Evolutionary conservation across 805 yeast genomes (phyloP), one percentile per base, ranked within the genome.

Genomic region (Saturnispora gosingensis): DNA sequence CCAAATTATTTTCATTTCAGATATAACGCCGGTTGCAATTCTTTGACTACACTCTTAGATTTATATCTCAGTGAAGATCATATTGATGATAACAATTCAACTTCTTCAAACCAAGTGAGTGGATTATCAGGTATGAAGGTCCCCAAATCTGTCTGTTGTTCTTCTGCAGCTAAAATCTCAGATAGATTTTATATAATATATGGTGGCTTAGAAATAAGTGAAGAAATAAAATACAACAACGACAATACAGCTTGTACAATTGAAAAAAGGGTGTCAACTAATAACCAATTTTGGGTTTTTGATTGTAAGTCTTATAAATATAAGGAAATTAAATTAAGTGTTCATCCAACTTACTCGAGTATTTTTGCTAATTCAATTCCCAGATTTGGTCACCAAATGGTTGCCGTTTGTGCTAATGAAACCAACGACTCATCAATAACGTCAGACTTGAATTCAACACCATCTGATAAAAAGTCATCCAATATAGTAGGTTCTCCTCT

Each of bases 201-300:
- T 60, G 95, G 91, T n/a, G 95, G 93, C 0, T 77, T 83, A 61
- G 77, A 76, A 59, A 59, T 72, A 5, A 55, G 60, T 5, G 72
- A 72, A 18, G 62, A 65, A 7, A 67, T 69, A 16, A 48, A 49
- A 5, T 49, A 47, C 22, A 55, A 58, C 2, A 73, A 43, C 40
- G 51, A 51, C 5, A 73, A 74, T 56, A 68, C 34, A 4, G 5
- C 71, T 24, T 67, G 82, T 3, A 65, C 64, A 5, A 58, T 83
- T 51, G 54, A 49, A 13, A 61, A 59, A 40, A 54, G 39, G 18
- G 48, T 66, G 5, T 42, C 46, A 1, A 53, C 58, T 5, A 82
- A 80, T 60, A 73, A 73, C 48, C 69, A 73, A 42, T 82, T 78
- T 0, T 85, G 77, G 68, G 66, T 83, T n/a, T 67, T 85, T 30